Base-by-base conservation (phyloP, 495 filamentous ascomycete species). In the Penicillium salamii region DNA sequence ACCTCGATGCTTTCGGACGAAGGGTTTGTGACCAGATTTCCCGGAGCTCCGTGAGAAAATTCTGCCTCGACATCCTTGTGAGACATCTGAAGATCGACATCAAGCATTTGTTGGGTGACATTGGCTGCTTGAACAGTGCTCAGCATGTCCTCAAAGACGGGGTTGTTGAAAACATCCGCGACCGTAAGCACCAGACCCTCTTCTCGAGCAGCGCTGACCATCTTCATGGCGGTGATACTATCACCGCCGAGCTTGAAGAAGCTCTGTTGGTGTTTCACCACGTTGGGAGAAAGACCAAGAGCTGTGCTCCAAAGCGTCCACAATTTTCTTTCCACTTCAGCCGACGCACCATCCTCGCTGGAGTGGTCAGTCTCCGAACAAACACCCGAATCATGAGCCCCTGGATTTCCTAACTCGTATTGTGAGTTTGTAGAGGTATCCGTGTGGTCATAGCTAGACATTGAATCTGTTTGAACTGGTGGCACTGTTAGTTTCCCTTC, bases 151-250 rank as follows among this genome's bases (percentile, higher is more conserved):
- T 70, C 70, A 44, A 78, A 76, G 0, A 69, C 61, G 13, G 75
- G 75, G 23, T 66, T 68, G 42, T 65, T 65, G 56, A 78, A 76
- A 32, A 78, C 67, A 59, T 77, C 75, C 0, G 77, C 75, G 11
- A 86, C 82, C 3, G 76, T 82, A 35, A 86, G 56, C 21, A 73
- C 63, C 31, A 84, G 43, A 4, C 78, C 77, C 20, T 78, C 71
- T 33, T 78, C 72, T 8, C 76, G 67, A 24, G 78, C 77, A 52
- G 78, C 76, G 9, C 81, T 78, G 7, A 84, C 84, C 36, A 88
- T 69, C 62, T 80, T 84, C 81, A 88, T 88, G 9, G 85, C 83
- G 6, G 76, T 74, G 47, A 88, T 84, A 42, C 83, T 77, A 42
- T 78, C 75, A 34, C 75, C 75, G 19, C 75, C 75, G 12, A 76